Evolutionary conservation across 352 stramenopile genomes (phyloP), one percentile per base, ranked within the genome.

Genomic region (Peronospora farinosa): DNA sequence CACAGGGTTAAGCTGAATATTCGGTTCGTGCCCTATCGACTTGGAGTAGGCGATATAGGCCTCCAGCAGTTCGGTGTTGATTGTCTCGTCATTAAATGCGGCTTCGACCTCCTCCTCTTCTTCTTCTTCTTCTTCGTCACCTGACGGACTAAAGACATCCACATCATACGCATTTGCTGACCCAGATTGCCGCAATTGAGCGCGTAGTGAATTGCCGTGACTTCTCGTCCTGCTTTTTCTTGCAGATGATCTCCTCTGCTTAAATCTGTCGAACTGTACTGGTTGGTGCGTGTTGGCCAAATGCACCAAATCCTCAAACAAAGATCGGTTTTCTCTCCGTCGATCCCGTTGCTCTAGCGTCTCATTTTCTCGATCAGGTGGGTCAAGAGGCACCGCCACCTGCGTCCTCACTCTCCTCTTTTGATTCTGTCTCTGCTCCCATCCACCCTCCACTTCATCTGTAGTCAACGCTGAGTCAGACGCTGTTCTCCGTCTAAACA

Each of bases 31-130:
- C 2, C 76, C 84, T 59, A 97, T 89, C 30, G 94, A 86, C 48
- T 84, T 91, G 47, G 98, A 77, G 65, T 97, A 97, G 19, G 95
- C 79, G 4, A 98, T 67, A 60, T 96, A 96, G 19, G 94, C 94
- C 62, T 98, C 92, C 40, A 98, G 62, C 8, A 98, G 77, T 66
- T 97, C 87, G 1, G 70, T 86, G 62, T 97, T 97, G 21, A 88
- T 82, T 63, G 83, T 96, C 37, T 68, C 81, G 54, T 97, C 87
- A 1, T 96, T 42, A 27, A 82, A 65, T 27, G 97, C 56, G 7
- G 57, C 17, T 12, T 48, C 40, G 12, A 11, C 5, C 11, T 77
- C 40, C 44, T 69, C 19, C 3, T 21, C 19, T 21, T 21, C 19
- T 3, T 61, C 47, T n/a, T n/a, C n/a, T n/a, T n/a, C 19, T 21